A percentile compares a stretch with the other conserved stretches of the same genome.
Evolutionary conservation across 345 rosid genomes (phyloP).

Genomic region (Lagerstroemia speciosa): DNA sequence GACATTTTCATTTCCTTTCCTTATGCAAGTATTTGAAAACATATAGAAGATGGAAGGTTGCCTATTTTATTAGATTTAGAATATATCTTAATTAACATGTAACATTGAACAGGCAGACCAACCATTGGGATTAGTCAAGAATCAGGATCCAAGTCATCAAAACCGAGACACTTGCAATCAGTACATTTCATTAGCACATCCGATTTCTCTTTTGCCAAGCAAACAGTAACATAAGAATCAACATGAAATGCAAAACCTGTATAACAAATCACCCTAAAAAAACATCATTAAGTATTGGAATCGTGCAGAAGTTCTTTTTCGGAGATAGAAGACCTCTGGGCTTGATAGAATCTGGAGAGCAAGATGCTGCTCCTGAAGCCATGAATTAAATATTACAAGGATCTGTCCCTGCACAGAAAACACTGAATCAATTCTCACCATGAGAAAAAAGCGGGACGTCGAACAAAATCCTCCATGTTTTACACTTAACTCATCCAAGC

Average conservation of each 20-base stretch:
- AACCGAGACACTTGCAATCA: background rate
- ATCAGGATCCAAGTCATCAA: background rate
- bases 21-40: too few relatives aligned
- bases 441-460: background rate
- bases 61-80: too few relatives aligned
- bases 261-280: background rate
- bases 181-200: background rate
- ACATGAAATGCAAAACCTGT: background rate
- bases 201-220: background rate
- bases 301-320: background rate
- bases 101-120: too few relatives aligned
- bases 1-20: too few relatives aligned
- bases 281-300: background rate
- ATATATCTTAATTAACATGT: too few relatives aligned
- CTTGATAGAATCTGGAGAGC: constrained; percentile 46
- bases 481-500: background rate
- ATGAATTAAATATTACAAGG: constrained; percentile 20
- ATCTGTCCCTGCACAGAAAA: constrained; percentile 20
- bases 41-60: too few relatives aligned
- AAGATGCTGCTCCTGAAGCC: constrained; percentile 38
- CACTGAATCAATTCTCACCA: background rate
- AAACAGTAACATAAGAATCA: background rate
- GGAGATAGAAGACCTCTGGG: constrained; percentile 56
- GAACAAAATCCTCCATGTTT: background rate
- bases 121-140: too few relatives aligned